phyloP scores from a whole-genome alignment of 2,329 filamentous ascomycete species.

The Cyphellophora europaea region DNA sequence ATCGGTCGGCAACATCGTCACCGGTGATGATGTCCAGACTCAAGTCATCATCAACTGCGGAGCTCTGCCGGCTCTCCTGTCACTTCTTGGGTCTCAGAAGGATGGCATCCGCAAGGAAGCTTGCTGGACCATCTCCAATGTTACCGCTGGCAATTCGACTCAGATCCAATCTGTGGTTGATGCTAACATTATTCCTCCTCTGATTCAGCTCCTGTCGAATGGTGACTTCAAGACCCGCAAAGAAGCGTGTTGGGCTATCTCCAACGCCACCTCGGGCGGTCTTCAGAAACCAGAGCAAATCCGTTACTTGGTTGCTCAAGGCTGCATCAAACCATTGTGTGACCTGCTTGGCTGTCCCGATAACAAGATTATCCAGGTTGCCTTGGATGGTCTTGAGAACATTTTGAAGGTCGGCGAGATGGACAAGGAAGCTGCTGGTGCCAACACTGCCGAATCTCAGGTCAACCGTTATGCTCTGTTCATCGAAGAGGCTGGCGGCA shows the following conservation, averaged over 20 bases:
- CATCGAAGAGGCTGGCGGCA: slow-evolving; percentile 96
- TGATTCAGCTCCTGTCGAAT: slow-evolving; percentile 92
- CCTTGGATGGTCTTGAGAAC: slow-evolving; percentile 94
- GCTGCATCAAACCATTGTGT: slow-evolving; percentile 95
- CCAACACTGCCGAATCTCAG: slow-evolving; percentile 53
- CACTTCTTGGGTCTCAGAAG: slow-evolving; percentile 91
- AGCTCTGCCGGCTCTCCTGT: slow-evolving; percentile 81
- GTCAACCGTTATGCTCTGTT: slow-evolving; percentile 97
- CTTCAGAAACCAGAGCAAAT: slow-evolving; percentile 99
- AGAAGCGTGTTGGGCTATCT: slow-evolving; percentile 99
- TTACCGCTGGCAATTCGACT: slow-evolving; percentile 93
- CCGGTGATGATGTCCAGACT: slow-evolving; percentile 95
- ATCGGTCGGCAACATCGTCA: slow-evolving; percentile 97
- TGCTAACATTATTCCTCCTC: slow-evolving; percentile 88
- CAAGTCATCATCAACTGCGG: slow-evolving; percentile 99
- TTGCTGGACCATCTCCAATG: slow-evolving; percentile 99
- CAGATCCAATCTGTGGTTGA: slow-evolving; percentile 97
- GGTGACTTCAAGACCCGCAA: slow-evolving; percentile 98
- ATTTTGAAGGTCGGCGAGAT: slow-evolving; percentile 99
- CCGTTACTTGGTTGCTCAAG: slow-evolving; percentile 82
- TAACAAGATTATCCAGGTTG: slow-evolving; percentile 99
- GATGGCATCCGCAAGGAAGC: slow-evolving; percentile 98
- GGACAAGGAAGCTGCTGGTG: slow-evolving; percentile 82
- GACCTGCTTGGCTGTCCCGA: slow-evolving; percentile 92
- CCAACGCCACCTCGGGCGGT: slow-evolving; percentile 93